phyloP scores from a whole-genome alignment of 148 eudicot species.

The Oxyria digyna region DNA sequence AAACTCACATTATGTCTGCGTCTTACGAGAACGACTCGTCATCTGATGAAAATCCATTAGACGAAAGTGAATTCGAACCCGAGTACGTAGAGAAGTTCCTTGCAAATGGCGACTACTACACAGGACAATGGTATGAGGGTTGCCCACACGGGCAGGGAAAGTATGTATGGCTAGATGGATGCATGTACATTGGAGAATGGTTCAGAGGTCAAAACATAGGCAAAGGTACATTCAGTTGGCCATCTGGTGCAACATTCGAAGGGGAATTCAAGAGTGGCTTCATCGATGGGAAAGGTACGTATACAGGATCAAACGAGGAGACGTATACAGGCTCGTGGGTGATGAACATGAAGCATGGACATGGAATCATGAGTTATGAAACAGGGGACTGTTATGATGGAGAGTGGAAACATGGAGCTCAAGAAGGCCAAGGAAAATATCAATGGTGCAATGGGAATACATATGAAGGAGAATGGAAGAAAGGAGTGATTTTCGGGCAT shows the following conservation, averaged over 20 bases:
- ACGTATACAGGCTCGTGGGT: constrained; percentile 64
- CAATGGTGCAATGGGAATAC: constrained; percentile 60
- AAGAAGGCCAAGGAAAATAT: constrained; percentile 79
- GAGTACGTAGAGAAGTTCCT: constrained; percentile 56
- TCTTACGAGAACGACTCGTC: not conserved
- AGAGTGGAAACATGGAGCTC: constrained; percentile 70
- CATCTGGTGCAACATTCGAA: constrained; percentile 73
- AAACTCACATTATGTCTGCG: not conserved
- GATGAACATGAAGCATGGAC: constrained; percentile 82
- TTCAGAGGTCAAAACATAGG: constrained; percentile 76
- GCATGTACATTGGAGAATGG: constrained; percentile 88
- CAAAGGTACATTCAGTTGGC: constrained; percentile 81
- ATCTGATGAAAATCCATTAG: not conserved
- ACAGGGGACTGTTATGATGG: constrained; percentile 75
- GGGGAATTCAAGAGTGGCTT: constrained; percentile 89
- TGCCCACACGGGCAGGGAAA: constrained; percentile 80
- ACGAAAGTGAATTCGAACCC: constrained; percentile 16
- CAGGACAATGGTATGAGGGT: constrained; percentile 69
- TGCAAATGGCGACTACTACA: constrained; percentile 79
- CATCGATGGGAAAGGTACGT: constrained; percentile 82
- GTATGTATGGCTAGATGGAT: constrained; percentile 84
- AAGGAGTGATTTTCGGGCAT: constrained; percentile 49
- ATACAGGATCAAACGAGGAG: constrained; percentile 45
- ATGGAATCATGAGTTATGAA: constrained; percentile 38
- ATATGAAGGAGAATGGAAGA: constrained; percentile 66